Base-by-base conservation (phyloP, 176 grass and related monocot species). In the Areca catechu region DNA sequence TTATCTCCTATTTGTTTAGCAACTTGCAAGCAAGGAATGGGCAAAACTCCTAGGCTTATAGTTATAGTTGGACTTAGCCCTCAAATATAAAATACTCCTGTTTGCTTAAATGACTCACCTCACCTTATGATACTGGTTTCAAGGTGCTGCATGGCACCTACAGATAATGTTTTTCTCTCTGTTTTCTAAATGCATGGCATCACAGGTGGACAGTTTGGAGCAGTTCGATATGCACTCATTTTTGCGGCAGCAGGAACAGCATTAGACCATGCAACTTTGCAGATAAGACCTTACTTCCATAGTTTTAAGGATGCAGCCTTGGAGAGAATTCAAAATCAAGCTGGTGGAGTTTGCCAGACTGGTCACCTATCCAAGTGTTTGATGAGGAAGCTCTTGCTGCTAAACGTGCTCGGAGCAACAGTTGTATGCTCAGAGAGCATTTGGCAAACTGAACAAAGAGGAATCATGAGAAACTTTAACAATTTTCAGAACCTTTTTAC, bases 281-380 rank as follows among this genome's bases (percentile, higher is more conserved):
- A 78, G 72, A 57, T 91, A 18, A 71, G 58, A 6, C 92, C 86
- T 53, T 67, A 79, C 21, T 69, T 80, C 51, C 50, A 54, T 16
- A 70, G 65, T 18, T 61, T 85, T 15, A 77, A 30, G 58, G 78
- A 68, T 19, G 61, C 48, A 16, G 43, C 81, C 1, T 69, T 4
- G 71, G 7, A 73, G 75, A 81, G n/a, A 67, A 81, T 43, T 43
- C 34, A 56, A 79, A 60, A 22, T 67, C 69, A 54, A 77, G 69
- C 61, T 83, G 80, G 86, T 71, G 86, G 67, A 80, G 19, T 19
- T 61, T 89, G 15, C 84, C 93, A 0, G 87, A 85, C 47, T 98
- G 84, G 93, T 98, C 73, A 3, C 84, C 93, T 1, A 89, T 98
- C 20, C 83, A 92, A 73, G 81, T 92, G 54, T 60, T 98, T 51